These are phyloP conservation scores for Podospora tetraspora DNA, from an alignment of 495 filamentous ascomycete genomes.

Conservation along the genomic window DNA sequence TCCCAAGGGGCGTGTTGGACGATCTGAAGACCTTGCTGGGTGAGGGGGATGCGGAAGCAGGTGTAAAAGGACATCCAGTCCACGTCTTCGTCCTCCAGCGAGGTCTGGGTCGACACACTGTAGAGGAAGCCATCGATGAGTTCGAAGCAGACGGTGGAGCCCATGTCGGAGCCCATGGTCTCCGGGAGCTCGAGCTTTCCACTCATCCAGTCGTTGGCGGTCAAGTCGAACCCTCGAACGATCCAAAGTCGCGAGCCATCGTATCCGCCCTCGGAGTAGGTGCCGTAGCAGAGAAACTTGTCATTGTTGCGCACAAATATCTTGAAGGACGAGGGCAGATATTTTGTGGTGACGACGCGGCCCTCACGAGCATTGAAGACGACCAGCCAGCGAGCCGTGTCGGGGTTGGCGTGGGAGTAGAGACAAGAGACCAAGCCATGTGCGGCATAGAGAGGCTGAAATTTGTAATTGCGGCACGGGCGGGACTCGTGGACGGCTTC, in stretches of 20 bases:
- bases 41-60: slow-evolving; percentile 56
- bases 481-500: slow-evolving; percentile 27
- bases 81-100: slow-evolving; percentile 57
- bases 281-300: slow-evolving; percentile 63
- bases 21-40: slow-evolving; percentile 27
- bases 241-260: slow-evolving; percentile 58
- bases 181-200: slow-evolving; percentile 44
- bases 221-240: slow-evolving; percentile 50
- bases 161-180: slow-evolving; percentile 59
- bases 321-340: slow-evolving; percentile 45
- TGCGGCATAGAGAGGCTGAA: slow-evolving; percentile 58
- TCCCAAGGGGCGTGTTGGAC: slow-evolving; percentile 33
- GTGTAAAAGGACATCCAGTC: slow-evolving; percentile 70
- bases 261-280: slow-evolving; percentile 46
- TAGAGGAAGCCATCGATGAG: slow-evolving; percentile 67
- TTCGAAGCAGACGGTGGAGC: slow-evolving; percentile 65
- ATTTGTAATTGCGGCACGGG: slow-evolving; percentile 37
- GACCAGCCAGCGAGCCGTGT: slow-evolving; percentile 50
- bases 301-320: slow-evolving; percentile 66
- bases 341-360: slow-evolving; percentile 36
- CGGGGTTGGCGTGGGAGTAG: slow-evolving; percentile 36
- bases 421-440: slow-evolving; percentile 57
- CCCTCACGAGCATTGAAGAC: slow-evolving; percentile 48
- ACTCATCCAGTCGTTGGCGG: slow-evolving; percentile 27
- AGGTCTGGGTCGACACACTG: slow-evolving; percentile 60